Base-by-base conservation (phyloP, 1,139 yeast species). In the Zygoascus hellenicus region DNA sequence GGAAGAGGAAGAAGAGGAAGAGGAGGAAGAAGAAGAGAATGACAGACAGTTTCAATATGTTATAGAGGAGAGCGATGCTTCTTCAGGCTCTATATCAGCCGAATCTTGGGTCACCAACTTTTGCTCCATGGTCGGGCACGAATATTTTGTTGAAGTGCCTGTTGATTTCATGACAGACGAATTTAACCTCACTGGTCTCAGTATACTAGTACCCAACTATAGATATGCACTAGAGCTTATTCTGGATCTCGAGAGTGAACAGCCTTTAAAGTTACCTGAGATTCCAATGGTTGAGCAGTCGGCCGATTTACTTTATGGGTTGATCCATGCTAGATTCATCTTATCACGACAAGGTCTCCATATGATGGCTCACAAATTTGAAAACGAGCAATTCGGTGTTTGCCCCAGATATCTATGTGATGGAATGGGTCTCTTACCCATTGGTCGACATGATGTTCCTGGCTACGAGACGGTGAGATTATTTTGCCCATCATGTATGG, bases 91-190 rank as follows among this genome's bases (percentile, higher is more conserved):
- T 2, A 32, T 49, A 26, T 53, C 50, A 0, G 53, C 52, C 19
- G 59, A 55, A 13, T 83, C 94, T 39, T 92, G 98, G 98, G 85
- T 92, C 56, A 79, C 86, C 53, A 87, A 85, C 59, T 90, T 83
- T 66, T 89, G 97, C 63, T 79, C 87, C 40, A 74, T 83, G 55
- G 87, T 85, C 60, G 96, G 96, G 19, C 95, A 89, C 63, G 97
- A 92, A 61, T 90, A 83, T 65, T 89, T 89, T 66, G 95, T 92
- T 34, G 95, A 92, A 53, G 96, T 92, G 15, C 77, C 90, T 1
- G 92, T 87, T 49, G 97, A 89, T 46, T 92, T 89, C 64, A 88
- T 92, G 54, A 97, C 90, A 60, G 99, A 92, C 66, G 97, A 92
- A 59, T 92, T 92, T 72, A 92, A 92, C 62, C 74, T 92, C 58